A percentile compares a stretch with the other conserved stretches of the same genome.
Conservation (phyloP, 345 rosid genomes). For the Heritiera fomes region DNA sequence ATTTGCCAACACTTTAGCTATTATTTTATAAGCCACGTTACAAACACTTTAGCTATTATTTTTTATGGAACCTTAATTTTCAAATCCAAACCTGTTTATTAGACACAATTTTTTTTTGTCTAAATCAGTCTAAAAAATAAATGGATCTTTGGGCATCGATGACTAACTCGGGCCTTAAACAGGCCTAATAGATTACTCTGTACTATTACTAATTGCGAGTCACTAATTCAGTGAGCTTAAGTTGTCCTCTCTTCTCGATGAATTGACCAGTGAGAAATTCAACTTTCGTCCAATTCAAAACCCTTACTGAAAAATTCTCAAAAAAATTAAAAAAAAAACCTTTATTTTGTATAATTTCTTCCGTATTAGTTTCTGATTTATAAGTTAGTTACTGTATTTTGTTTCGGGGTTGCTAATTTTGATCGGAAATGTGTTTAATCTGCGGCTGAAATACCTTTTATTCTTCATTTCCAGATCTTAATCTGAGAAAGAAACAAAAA, state of each 20-base stretch:
- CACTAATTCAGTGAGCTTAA: background rate
- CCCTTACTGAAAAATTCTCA: background rate
- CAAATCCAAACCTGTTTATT: too few relatives aligned
- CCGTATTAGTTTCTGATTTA: background rate
- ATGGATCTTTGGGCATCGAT: too few relatives aligned
- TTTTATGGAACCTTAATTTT: too few relatives aligned
- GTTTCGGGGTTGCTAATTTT: background rate
- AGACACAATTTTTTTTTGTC: too few relatives aligned
- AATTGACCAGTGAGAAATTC: too few relatives aligned
- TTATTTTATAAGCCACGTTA: too few relatives aligned
- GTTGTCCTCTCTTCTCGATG: background rate
- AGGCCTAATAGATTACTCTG: too few relatives aligned
- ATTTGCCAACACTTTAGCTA: too few relatives aligned
- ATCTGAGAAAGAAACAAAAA: constrained; percentile 8
- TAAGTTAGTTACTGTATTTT: background rate
- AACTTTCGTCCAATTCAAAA: background rate
- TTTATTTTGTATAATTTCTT: background rate
- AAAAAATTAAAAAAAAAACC: too few relatives aligned
- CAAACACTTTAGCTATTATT: too few relatives aligned
- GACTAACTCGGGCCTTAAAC: too few relatives aligned
- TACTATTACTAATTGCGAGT: background rate
- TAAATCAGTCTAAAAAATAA: too few relatives aligned
- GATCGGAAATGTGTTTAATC: background rate
- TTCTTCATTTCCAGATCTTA: constrained; percentile 11
- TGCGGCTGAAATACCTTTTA: background rate